These are phyloP conservation scores for Solanum boliviense DNA, from an alignment of 257 asterid species.

Conservation along the genomic window DNA sequence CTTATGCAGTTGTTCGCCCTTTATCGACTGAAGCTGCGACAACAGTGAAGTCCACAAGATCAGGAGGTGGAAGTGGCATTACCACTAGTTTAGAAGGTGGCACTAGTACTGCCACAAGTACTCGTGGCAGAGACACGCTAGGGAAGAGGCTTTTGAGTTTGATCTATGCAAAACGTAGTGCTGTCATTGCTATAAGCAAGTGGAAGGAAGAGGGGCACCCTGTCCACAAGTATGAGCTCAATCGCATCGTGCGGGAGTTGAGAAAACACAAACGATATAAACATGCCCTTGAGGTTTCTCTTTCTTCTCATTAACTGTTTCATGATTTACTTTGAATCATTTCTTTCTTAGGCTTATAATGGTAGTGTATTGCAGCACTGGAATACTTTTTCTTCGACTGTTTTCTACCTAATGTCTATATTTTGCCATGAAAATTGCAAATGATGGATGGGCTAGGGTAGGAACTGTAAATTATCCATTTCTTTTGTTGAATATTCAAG, in stretches of 20 bases:
- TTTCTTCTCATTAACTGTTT: background rate
- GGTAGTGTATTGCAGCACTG: background rate
- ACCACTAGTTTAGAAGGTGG: background rate
- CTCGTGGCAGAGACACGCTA: slow-evolving; percentile 46
- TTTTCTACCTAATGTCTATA: background rate
- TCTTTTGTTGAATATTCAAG: background rate
- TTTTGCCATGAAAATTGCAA: background rate
- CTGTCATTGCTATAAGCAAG: slow-evolving; percentile 49
- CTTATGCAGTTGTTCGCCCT: slow-evolving; percentile 47
- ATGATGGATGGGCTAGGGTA: background rate
- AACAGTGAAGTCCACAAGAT: slow-evolving; percentile 7
- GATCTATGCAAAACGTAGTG: slow-evolving; percentile 67
- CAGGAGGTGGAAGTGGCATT: slow-evolving; percentile 1
- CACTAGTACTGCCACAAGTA: background rate
- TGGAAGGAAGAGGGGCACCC: slow-evolving; percentile 83
- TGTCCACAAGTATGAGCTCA: slow-evolving; percentile 73
- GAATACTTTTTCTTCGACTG: background rate
- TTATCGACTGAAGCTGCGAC: slow-evolving; percentile 39
- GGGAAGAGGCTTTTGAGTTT: slow-evolving; percentile 63
- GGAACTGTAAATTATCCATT: background rate
- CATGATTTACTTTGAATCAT: background rate
- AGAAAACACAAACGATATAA: slow-evolving; percentile 61
- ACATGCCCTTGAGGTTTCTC: slow-evolving; percentile 79
- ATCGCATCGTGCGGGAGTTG: slow-evolving; percentile 80
- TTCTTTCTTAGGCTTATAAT: background rate